phyloP scores from a whole-genome alignment of 768 basidiomycete species.

The Clitopilus passeckerianus region DNA sequence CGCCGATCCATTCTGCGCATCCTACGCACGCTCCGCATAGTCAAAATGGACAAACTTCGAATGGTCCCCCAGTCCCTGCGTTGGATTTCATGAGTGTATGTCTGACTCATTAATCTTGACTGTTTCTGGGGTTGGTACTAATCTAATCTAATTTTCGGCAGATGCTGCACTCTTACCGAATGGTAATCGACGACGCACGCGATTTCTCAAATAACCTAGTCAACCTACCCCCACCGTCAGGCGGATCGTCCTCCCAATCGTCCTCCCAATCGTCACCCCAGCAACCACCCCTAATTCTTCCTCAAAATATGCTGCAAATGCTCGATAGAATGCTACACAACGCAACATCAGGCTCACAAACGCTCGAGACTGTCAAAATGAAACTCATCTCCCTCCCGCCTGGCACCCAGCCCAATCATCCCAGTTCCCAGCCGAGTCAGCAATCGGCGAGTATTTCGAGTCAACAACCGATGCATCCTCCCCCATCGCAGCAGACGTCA shows the following conservation, averaged over 20 bases:
- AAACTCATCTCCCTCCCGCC: not conserved
- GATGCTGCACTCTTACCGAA: not conserved
- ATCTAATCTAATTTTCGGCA: not conserved
- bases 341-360: not conserved
- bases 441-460: not conserved
- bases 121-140: not conserved
- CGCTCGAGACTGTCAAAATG: not conserved
- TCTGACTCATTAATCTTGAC: not conserved
- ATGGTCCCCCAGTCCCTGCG: not conserved
- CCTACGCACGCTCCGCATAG: not conserved
- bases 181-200: not conserved
- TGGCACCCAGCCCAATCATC: constrained; percentile 1
- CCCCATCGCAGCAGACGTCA: constrained; percentile 2
- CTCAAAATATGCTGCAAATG: not conserved
- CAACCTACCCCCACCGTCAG: not conserved
- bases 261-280: not conserved
- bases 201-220: not conserved
- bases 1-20: not conserved
- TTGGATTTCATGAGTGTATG: not conserved
- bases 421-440: not conserved
- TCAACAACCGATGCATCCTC: not conserved
- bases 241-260: not conserved
- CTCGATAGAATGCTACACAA: not conserved
- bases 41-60: not conserved
- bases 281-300: not conserved